Evolutionary conservation across 768 basidiomycete genomes (phyloP).

Genomic region (Erythrobasidium yunnanense): DNA sequence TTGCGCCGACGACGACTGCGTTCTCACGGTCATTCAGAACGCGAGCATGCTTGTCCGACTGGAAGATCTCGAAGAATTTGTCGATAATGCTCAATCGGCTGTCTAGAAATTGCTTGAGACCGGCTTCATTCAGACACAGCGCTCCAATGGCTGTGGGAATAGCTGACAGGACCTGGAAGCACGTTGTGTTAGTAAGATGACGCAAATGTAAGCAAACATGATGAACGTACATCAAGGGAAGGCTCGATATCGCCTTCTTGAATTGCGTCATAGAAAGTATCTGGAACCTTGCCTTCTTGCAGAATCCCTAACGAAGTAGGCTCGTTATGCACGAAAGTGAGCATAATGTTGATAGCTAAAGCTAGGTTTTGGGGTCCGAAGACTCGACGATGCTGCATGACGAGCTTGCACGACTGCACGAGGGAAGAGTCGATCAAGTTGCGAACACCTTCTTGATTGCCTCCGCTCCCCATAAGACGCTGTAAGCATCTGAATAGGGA

Average conservation of each 20-base stretch:
- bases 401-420: slow-evolving; percentile 70
- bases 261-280: slow-evolving; percentile 73
- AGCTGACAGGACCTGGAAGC: slow-evolving; percentile 42
- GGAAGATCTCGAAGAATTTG: slow-evolving; percentile 72
- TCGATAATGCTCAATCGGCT: slow-evolving; percentile 66
- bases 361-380: slow-evolving; percentile 82
- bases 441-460: slow-evolving; percentile 74
- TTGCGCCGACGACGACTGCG: slow-evolving; percentile 71
- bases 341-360: slow-evolving; percentile 43
- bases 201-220: slow-evolving; percentile 26
- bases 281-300: slow-evolving; percentile 81
- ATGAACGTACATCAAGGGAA: slow-evolving; percentile 61
- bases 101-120: slow-evolving; percentile 62
- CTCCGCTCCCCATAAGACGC: slow-evolving; percentile 94
- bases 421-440: slow-evolving; percentile 85
- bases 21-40: slow-evolving; percentile 86
- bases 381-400: slow-evolving; percentile 66
- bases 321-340: slow-evolving; percentile 68
- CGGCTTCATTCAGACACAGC: slow-evolving; percentile 81
- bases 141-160: slow-evolving; percentile 94
- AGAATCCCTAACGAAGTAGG: slow-evolving; percentile 85
- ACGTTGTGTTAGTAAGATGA: background rate
- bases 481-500: slow-evolving; percentile 83
- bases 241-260: slow-evolving; percentile 70
- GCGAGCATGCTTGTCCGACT: slow-evolving; percentile 69